Evolutionary conservation across 495 filamentous ascomycete genomes (phyloP), one percentile per base, ranked within the genome.

Genomic region (Penicillium roqueforti): DNA sequence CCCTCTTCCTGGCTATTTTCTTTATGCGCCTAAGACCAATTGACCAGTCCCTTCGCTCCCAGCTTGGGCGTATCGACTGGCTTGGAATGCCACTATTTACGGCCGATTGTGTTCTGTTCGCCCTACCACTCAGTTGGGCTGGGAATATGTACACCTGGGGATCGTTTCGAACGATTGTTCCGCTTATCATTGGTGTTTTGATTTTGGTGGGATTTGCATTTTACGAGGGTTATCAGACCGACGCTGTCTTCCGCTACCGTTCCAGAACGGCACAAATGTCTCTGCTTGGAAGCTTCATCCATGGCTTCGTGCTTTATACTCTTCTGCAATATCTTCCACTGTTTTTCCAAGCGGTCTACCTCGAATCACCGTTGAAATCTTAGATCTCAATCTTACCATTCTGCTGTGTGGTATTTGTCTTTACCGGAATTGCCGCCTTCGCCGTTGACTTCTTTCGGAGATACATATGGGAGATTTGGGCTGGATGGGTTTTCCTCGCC

Each of bases 61-160:
- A 76, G 55, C 52, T 80, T 5, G 28, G 26, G n/a, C 57, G 56
- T 3, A 67, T 84, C 14, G 83, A 87, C 65, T 84, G 76, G 73
- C 22, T 76, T n/a, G 83, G 84, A 0, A 70, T 69, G 18, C 25
- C 74, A 0, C 22, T 84, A 7, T 83, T 87, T 56, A 67, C 79
- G 5, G 67, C 60, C 13, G 68, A 69, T 0, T 61, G 67, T 3
- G 71, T 73, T 10, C 58, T 68, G 5, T 71, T 86, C 48, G 65
- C 85, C 4, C 71, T 85, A 20, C 76, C 75, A 0, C 40, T 86
- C 0, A 75, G 77, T 4, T 85, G 79, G 77, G 83, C 75, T 1
- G 83, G 81, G 0, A 60, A 73, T 1, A 67, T 77, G 60, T 83
- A 77, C 60, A 34, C 68, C 3, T 88, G 84, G 83, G 53, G 48